These are phyloP conservation scores for Mycena latifolia DNA, from an alignment of 768 basidiomycete genomes.

Conservation along the genomic window DNA sequence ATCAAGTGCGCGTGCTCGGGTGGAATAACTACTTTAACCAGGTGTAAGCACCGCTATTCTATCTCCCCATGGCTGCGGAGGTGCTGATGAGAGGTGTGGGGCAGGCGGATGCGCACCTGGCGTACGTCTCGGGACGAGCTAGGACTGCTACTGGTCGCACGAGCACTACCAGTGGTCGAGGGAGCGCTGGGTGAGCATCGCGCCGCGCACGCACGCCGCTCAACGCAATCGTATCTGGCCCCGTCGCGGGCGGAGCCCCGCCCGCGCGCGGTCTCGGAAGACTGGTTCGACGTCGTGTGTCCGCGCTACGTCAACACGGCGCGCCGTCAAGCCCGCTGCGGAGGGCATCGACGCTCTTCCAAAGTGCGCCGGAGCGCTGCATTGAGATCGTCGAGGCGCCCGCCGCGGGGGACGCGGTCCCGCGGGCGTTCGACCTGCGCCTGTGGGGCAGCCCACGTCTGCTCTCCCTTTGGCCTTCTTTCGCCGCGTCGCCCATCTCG, in stretches of 20 bases:
- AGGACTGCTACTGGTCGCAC: constrained; percentile 56
- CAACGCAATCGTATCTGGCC: constrained; percentile 56
- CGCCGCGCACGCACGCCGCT: constrained; percentile 55
- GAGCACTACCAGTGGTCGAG: constrained; percentile 58
- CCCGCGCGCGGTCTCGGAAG: constrained; percentile 58
- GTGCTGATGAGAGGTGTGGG: constrained; percentile 43
- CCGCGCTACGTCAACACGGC: constrained; percentile 55
- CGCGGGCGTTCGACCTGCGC: constrained; percentile 51
- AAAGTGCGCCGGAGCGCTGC: constrained; percentile 57
- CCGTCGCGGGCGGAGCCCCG: constrained; percentile 58
- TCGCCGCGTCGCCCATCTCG: constrained; percentile 50
- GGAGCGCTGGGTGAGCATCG: constrained; percentile 31
- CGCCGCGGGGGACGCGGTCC: constrained; percentile 43
- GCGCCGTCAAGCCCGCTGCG: constrained; percentile 53
- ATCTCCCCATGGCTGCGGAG: constrained; percentile 42
- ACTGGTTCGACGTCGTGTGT: constrained; percentile 62
- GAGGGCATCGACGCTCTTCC: constrained; percentile 51
- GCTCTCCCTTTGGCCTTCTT: constrained; percentile 49
- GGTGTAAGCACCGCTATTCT: constrained; percentile 53
- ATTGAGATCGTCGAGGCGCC: constrained; percentile 54
- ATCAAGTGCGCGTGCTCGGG: constrained; percentile 54
- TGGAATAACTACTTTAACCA: constrained; percentile 68
- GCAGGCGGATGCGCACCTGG: constrained; percentile 62
- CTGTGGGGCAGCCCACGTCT: constrained; percentile 49
- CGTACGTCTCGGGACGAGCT: constrained; percentile 60